Evolutionary conservation across 2,329 filamentous ascomycete genomes (phyloP).

Genomic region (Dichotomopilus funicola): DNA sequence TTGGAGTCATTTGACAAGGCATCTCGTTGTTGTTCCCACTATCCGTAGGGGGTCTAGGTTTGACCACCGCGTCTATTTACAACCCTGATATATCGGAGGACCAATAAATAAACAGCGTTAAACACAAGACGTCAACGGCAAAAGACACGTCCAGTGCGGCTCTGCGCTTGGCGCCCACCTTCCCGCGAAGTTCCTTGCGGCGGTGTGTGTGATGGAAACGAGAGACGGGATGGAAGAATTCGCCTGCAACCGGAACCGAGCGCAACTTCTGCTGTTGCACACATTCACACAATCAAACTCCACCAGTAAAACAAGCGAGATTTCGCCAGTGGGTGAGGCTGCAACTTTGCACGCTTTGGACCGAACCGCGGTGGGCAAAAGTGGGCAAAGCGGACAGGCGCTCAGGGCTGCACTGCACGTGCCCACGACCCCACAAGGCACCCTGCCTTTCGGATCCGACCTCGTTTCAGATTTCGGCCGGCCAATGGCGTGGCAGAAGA

Average conservation of each 20-base stretch:
- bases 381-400: too few species aligned
- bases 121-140: too few species aligned
- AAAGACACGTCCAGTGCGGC: not conserved
- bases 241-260: constrained; percentile 1
- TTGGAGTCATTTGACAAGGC: too few species aligned
- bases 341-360: too few species aligned
- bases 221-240: not conserved
- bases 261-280: not conserved
- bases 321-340: not conserved
- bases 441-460: not conserved
- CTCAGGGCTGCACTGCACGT: too few species aligned
- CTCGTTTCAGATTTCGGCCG: constrained; percentile 13
- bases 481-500: constrained; percentile 2
- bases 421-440: not conserved
- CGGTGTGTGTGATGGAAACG: not conserved
- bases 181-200: not conserved
- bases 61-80: too few species aligned
- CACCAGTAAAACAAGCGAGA: constrained; percentile 10
- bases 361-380: too few species aligned
- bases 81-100: too few species aligned
- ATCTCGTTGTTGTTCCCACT: too few species aligned
- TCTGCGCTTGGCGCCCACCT: constrained; percentile 8
- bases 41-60: too few species aligned
- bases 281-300: not conserved
- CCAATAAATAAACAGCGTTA: too few species aligned